Conservation (phyloP, 768 basidiomycete species). For the Mycena rosella region DNA sequence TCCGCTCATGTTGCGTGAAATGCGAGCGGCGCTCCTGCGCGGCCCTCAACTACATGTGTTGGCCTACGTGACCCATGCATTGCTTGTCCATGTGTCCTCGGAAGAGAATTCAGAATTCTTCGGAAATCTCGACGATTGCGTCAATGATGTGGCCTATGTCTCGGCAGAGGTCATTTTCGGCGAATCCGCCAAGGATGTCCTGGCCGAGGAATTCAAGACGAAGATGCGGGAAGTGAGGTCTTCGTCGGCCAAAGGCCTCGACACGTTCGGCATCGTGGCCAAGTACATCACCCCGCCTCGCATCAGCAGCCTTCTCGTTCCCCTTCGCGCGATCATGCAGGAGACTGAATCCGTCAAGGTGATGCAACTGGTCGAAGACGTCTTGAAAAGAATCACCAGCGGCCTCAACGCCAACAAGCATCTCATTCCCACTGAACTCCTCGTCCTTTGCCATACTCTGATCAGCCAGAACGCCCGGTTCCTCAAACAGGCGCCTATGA, state of each 20-base stretch:
- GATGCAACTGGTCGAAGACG: conserved; percentile 90
- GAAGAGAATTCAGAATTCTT: conserved; percentile 68
- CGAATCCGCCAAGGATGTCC: conserved; percentile 90
- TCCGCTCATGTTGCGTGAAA: conserved; percentile 78
- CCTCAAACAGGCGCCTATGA: conserved; percentile 69
- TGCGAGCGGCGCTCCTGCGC: conserved; percentile 86
- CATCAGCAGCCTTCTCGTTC: conserved; percentile 81
- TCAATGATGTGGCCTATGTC: conserved; percentile 83
- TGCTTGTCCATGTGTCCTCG: conserved; percentile 85
- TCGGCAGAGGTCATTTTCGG: conserved; percentile 95
- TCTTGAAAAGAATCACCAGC: conserved; percentile 82
- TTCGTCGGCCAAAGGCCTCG: conserved; percentile 86
- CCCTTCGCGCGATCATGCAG: conserved; percentile 86
- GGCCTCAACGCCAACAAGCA: conserved; percentile 89
- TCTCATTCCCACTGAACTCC: conserved; percentile 75
- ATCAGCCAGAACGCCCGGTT: conserved; percentile 93
- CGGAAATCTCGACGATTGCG: conserved; percentile 77
- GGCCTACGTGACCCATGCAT: conserved; percentile 84
- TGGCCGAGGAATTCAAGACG: conserved; percentile 92
- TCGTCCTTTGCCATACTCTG: conserved; percentile 89
- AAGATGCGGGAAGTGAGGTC: conserved; percentile 93
- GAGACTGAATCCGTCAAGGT: conserved; percentile 85
- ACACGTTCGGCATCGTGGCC: conserved; percentile 87
- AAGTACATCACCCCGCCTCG: conserved; percentile 81
- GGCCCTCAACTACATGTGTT: conserved; percentile 96